phyloP scores from a whole-genome alignment of 2,329 filamentous ascomycete species.

The Nannizziopsis barbatae region DNA sequence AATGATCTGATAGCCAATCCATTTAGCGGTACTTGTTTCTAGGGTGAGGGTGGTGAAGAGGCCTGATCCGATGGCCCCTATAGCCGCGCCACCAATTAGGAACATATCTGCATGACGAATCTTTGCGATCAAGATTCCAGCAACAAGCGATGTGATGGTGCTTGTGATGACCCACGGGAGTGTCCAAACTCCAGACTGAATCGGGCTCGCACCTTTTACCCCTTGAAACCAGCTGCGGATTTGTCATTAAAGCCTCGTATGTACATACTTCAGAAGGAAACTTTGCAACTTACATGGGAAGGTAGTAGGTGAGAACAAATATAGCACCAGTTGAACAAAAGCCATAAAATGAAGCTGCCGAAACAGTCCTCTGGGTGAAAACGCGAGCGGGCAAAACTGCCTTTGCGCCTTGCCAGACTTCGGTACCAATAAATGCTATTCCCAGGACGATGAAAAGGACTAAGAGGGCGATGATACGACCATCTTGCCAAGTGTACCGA shows the following conservation, averaged over 20 bases:
- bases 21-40: conserved; percentile 13
- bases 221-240: conserved; percentile 21
- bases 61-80: conserved; percentile 10
- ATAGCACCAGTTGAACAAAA: conserved; percentile 1
- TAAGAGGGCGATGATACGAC: conserved; percentile 17
- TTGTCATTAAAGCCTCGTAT: too few relatives aligned
- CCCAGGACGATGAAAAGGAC: conserved; percentile 16
- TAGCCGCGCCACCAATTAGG: conserved; percentile 6
- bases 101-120: conserved; percentile 15
- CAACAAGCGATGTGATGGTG: conserved; percentile 14
- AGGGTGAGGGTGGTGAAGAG: conserved; percentile 14
- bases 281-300: conserved; percentile 13
- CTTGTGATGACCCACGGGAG: conserved; percentile 19
- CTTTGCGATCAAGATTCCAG: conserved; percentile 15
- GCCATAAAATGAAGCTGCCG: conserved; percentile 7
- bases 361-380: conserved; percentile 10
- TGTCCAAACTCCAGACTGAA: conserved; percentile 17
- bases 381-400: conserved; percentile 12
- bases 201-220: conserved; percentile 15
- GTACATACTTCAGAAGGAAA: too few relatives aligned
- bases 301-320: conserved; percentile 15
- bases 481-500: conserved; percentile 17
- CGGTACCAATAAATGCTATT: conserved; percentile 15
- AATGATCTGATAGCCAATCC: conserved; percentile 19
- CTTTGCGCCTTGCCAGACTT: conserved; percentile 10